phyloP scores from a whole-genome alignment of 495 filamentous ascomycete species.

The Staphylotrichum tortipilum region DNA sequence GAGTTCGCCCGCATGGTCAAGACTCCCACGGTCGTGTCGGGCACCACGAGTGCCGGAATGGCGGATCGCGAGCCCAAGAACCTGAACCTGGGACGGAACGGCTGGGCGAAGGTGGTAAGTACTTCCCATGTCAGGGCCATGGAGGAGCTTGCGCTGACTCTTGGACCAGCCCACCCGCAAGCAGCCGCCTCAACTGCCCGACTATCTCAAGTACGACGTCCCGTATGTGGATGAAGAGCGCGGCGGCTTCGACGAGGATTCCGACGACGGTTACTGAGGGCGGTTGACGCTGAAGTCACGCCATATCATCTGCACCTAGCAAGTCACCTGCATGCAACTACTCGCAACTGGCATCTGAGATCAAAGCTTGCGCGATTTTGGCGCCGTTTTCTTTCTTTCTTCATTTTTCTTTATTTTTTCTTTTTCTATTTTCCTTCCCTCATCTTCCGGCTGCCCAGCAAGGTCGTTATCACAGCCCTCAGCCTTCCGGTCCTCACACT shows the following conservation, averaged over 20 bases:
- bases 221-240: background rate
- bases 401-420: background rate
- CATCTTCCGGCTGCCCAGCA: no score
- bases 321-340: background rate
- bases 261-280: background rate
- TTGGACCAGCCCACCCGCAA: slow-evolving; percentile 3
- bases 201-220: slow-evolving; percentile 4
- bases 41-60: background rate
- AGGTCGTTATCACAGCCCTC: no score
- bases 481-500: no score
- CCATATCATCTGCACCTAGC: background rate
- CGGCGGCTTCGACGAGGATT: background rate
- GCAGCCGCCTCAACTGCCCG: slow-evolving; percentile 4
- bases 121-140: background rate
- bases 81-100: background rate
- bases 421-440: background rate
- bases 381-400: background rate
- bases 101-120: slow-evolving; percentile 16
- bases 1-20: slow-evolving; percentile 3
- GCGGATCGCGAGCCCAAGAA: background rate
- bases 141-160: background rate
- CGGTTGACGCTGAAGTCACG: no score
- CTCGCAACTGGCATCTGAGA: background rate
- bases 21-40: background rate
- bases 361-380: background rate